Conservation (phyloP, 1,284 basidiomycete genomes). For the Thecaphora thlaspeos region DNA sequence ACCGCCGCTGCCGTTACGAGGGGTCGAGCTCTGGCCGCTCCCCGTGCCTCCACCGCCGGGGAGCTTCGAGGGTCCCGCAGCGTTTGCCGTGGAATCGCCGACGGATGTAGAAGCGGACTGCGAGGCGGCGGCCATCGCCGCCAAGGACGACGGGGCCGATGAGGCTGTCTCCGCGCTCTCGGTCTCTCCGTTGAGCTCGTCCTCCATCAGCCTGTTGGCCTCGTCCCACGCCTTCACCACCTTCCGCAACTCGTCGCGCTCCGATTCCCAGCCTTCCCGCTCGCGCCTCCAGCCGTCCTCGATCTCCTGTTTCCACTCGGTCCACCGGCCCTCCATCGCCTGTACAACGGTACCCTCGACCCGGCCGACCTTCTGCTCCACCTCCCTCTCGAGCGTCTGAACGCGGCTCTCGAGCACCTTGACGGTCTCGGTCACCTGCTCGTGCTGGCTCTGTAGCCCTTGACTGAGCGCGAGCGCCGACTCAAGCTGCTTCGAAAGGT, state of each 20-base stretch:
- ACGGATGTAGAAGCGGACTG: neutral
- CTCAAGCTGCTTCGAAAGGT: constrained; percentile 73
- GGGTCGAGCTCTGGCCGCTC: neutral
- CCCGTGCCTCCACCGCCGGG: neutral
- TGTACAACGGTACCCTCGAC: constrained; percentile 59
- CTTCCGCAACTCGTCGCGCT: constrained; percentile 72
- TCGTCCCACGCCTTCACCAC: constrained; percentile 82
- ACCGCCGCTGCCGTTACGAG: constrained; percentile 9
- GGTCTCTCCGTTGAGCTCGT: constrained; percentile 34
- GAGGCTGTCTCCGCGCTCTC: constrained; percentile 6
- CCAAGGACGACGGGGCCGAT: neutral
- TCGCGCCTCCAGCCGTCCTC: constrained; percentile 62
- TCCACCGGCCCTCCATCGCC: constrained; percentile 75
- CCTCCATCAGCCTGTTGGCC: constrained; percentile 60
- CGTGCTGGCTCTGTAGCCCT: constrained; percentile 74
- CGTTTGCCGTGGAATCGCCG: constrained; percentile 5
- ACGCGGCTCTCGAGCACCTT: constrained; percentile 68
- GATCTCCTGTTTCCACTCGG: constrained; percentile 60
- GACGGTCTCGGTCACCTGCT: constrained; percentile 76
- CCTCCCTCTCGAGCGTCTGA: constrained; percentile 59
- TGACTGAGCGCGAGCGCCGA: constrained; percentile 74
- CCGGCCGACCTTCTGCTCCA: constrained; percentile 27
- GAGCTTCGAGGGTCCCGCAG: constrained; percentile 2
- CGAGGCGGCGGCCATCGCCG: too few relatives aligned
- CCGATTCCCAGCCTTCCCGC: constrained; percentile 76